Base-by-base conservation (phyloP, 2,329 filamentous ascomycete genomes). In the Chlorencoelia australis region DNA sequence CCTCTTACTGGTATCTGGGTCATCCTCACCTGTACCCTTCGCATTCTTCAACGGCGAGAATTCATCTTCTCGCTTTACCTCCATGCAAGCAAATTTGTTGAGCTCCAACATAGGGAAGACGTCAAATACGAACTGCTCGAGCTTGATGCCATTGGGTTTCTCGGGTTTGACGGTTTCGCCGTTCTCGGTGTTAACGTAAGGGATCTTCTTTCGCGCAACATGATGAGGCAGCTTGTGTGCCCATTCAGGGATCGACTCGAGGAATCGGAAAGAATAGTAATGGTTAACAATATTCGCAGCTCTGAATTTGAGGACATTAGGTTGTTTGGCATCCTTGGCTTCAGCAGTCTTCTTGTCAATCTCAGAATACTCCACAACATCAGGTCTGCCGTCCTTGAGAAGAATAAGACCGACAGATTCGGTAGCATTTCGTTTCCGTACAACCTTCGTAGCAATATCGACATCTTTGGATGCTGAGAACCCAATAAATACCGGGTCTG, bases 221-320 rank as follows among this genome's bases (percentile, higher is more conserved):
- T 98, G 91, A 62, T 96, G 91, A 11, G 89, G 89, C 35, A 98
- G 75, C 60, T 80, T 77, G 65, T 87, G 72, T 13, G 75, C 78
- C 84, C 86, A 95, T 51, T 77, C 66, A 40, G 91, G 87, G 51
- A 95, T 94, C 46, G 76, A 81, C 61, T 94, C 82, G 32, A 98
- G 73, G 73, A 95, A 96, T 49, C 73, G 67, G 69, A 88, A 89
- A 30, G 86, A 94, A 69, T 98, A 98, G 75, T 96, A 98, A 72
- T 98, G 91, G 71, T 98, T 98, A 66, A 98, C 91, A 52, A 98
- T 98, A 69, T 98, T 98, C 56, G 89, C 91, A 40, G 91, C 89
- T 44, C 91, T 82, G 78, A 94, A 96, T 64, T 89, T 93, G 58
- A 98, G 79, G 36, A 95, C 69, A 40, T 75, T 79, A 3, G 75